Base-by-base conservation (phyloP, 1,284 basidiomycete species). In the Cryptococcus sp. region DNA sequence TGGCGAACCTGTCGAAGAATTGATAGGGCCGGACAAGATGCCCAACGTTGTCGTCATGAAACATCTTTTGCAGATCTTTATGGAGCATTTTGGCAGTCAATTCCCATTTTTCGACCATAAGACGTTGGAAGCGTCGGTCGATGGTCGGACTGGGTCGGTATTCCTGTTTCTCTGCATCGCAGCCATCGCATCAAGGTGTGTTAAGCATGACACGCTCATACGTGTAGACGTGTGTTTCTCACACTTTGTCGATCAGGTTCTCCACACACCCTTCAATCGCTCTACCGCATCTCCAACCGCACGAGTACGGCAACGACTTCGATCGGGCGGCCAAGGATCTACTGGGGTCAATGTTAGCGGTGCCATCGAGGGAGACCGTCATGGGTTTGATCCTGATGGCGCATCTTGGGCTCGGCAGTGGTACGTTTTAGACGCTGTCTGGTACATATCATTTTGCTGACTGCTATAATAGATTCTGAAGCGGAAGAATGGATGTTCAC, bases 401-500 rank as follows among this genome's bases (percentile, higher is more conserved):
- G 7, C 66, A 70, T 45, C 52, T 69, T 22, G 65, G 65, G 15
- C 67, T 73, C 45, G 67, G 59, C 11, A 69, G 64, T 49, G 66
- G 66, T 68, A 53, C 51, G 61, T 58, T 17, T 2, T 35, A 2
- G 30, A 13, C 8, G 8, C n/a, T 22, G 2, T 42, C 30, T 23
- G n/a, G 22, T 17, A 7, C 15, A 3, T 13, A 5, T 40, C 39
- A 20, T 57, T 13, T 35, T 2, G 52, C 51, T 54, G 39, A 38
- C 50, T 6, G 17, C 20, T 47, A 16, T 35, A n/a, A 35, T 43
- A 56, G 71, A 72, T 51, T 66, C 61, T 17, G 69, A 72, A 51
- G 57, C 63, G n/a, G 69, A 73, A 50, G 61, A 63, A 46, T 70
- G 67, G 69, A 70, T 71, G 64, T 61, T 69, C 41, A 67, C 63